Evolutionary conservation across 768 basidiomycete species (phyloP).

Genomic region (Amanita fuliginea): DNA sequence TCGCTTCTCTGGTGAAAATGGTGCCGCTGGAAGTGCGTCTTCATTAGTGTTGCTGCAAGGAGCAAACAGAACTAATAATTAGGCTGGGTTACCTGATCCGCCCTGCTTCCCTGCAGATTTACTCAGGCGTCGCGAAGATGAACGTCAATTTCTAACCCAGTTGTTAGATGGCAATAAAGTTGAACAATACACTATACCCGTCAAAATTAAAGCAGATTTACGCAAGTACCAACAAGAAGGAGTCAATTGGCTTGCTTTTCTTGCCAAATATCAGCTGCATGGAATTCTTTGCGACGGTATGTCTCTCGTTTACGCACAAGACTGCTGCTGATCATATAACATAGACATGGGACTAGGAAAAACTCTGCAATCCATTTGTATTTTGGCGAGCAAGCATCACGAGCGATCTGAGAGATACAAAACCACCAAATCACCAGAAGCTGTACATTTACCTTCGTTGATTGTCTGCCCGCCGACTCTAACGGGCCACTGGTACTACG

Average conservation of each 20-base stretch:
- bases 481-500: slow-evolving; percentile 98
- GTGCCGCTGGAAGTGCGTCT: slow-evolving; percentile 82
- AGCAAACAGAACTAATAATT: background rate
- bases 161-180: slow-evolving; percentile 93
- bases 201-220: slow-evolving; percentile 84
- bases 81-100: slow-evolving; percentile 97
- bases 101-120: slow-evolving; percentile 85
- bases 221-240: slow-evolving; percentile 98
- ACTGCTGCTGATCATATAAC: background rate
- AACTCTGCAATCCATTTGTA: slow-evolving; percentile 95
- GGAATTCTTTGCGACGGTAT: slow-evolving; percentile 95
- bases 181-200: slow-evolving; percentile 78
- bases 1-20: slow-evolving; percentile 96
- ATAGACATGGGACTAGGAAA: slow-evolving; percentile 98
- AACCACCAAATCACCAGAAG: slow-evolving; percentile 58
- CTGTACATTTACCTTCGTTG: slow-evolving; percentile 83
- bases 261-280: slow-evolving; percentile 95
- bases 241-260: slow-evolving; percentile 97
- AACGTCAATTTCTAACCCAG: slow-evolving; percentile 88
- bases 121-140: slow-evolving; percentile 72
- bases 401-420: slow-evolving; percentile 68
- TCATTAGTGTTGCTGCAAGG: background rate
- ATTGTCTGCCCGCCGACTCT: slow-evolving; percentile 96
- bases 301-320: slow-evolving; percentile 11
- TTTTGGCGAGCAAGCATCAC: slow-evolving; percentile 86